Evolutionary conservation across 192 early-diverging fungal species (phyloP).

Genomic region (Mortierella hygrophila): DNA sequence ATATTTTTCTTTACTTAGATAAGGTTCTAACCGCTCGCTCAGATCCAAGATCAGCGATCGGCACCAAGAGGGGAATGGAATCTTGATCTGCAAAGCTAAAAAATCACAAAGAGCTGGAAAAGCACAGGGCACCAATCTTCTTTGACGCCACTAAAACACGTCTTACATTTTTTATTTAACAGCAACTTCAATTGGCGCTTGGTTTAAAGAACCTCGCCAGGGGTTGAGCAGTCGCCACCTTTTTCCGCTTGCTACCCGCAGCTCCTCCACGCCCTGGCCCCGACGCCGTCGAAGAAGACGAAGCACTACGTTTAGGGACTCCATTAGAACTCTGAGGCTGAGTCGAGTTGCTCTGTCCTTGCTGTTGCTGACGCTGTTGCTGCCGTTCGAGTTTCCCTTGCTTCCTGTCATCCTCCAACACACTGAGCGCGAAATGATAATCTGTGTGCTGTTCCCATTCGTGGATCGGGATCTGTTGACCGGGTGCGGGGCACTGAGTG

Average conservation of each 20-base stretch:
- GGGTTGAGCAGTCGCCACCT: background rate
- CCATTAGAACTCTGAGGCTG: background rate
- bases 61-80: no score
- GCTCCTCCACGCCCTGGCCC: background rate
- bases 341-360: background rate
- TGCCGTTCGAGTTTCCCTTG: constrained; percentile 35
- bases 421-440: constrained; percentile 41
- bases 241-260: background rate
- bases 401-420: constrained; percentile 45
- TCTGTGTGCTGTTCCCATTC: constrained; percentile 51
- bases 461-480: constrained; percentile 19
- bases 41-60: no score
- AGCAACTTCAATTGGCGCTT: background rate
- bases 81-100: no score
- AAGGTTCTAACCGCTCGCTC: no score
- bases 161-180: no score
- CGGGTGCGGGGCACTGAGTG: constrained; percentile 31
- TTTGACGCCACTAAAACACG: no score
- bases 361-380: constrained; percentile 18
- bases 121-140: no score
- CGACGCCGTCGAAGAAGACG: background rate
- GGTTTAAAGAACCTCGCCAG: background rate
- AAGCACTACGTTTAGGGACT: background rate
- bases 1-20: no score
- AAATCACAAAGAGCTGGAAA: no score